Base-by-base conservation (phyloP, 208 protist genomes). In the Paratrypanosoma confusum region DNA sequence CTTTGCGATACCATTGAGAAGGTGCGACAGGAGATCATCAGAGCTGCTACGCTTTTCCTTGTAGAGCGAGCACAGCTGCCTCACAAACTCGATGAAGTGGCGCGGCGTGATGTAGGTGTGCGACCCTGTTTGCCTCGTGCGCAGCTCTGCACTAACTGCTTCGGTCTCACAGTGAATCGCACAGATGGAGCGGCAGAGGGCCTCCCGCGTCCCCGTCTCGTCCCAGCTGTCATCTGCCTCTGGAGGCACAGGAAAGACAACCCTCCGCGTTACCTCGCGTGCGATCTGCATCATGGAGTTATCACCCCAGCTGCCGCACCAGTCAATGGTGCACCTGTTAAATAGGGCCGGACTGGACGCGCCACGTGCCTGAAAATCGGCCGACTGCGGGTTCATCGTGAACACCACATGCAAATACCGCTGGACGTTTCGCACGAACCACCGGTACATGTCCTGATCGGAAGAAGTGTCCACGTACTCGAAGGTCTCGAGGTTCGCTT, bases 251-350 rank as follows among this genome's bases (percentile, higher is more conserved):
- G 83, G 81, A 17, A 98, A 57, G 52, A 94, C 76, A n/a, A 99
- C 45, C 20, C 50, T 49, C 22, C 55, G 39, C 1, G 95, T 98
- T 33, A 93, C 95, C 57, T 95, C 87, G 5, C 48, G 34, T 14
- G 80, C 78, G 18, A 99, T 84, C 64, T 98, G 94, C 43, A 87
- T 71, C 17, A 99, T 65, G 7, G 97, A 97, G 7, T 72, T 32
- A 6, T 64, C 27, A 16, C 90, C 94, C 97, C 98, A 99, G 50
- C 98, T 96, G 24, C 97, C 97, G 58, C 99, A 98, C 97, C 97
- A 99, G 73, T 99, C 96, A 35, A 99, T 87, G 5, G 98, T 97
- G 75, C 97, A 99, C 13, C 97, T 89, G 72, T 99, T 99, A 71
- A 99, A 99, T 18, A 99, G 81, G 16, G 98, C 97, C 10, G 98